These are phyloP conservation scores for Colletotrichum noveboracense DNA, from an alignment of 2,329 filamentous ascomycete species.

Conservation along the genomic window DNA sequence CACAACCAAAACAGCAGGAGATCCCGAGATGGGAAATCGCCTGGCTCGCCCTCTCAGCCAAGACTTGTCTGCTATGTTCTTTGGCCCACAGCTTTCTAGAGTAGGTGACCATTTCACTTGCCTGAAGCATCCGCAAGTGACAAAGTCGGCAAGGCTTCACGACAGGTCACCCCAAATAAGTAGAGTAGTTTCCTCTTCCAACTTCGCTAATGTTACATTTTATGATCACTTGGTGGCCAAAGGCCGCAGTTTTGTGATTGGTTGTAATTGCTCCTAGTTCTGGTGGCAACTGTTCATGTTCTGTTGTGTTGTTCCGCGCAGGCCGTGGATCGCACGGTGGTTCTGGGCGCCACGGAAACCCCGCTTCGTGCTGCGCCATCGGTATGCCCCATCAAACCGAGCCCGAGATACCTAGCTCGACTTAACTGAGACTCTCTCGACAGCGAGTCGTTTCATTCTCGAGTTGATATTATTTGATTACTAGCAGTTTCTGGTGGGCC, in stretches of 20 bases:
- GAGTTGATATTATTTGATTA: too few relatives aligned
- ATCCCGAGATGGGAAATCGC: background rate
- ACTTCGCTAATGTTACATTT: background rate
- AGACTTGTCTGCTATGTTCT: too few relatives aligned
- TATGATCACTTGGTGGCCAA: background rate
- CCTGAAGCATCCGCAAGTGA: background rate
- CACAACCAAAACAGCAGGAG: too few relatives aligned
- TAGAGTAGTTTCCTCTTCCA: background rate
- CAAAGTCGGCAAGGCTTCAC: background rate
- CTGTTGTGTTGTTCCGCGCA: background rate
- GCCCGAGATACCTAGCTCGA: background rate
- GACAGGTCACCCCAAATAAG: background rate
- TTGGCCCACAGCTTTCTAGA: too few relatives aligned
- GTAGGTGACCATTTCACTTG: background rate
- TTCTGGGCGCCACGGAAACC: background rate
- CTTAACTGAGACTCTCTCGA: too few relatives aligned
- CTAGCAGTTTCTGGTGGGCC: accelerated
- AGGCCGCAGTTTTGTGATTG: background rate
- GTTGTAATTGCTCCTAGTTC: background rate
- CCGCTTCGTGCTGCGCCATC: background rate
- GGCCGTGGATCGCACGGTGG: background rate
- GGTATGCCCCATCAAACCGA: background rate
- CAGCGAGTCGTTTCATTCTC: accelerated
- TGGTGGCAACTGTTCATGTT: accelerated
- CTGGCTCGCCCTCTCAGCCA: background rate